Evolutionary conservation across 2,329 filamentous ascomycete species (phyloP), one percentile per base, ranked within the genome.

Genomic region (Fusarium keratoplasticum): DNA sequence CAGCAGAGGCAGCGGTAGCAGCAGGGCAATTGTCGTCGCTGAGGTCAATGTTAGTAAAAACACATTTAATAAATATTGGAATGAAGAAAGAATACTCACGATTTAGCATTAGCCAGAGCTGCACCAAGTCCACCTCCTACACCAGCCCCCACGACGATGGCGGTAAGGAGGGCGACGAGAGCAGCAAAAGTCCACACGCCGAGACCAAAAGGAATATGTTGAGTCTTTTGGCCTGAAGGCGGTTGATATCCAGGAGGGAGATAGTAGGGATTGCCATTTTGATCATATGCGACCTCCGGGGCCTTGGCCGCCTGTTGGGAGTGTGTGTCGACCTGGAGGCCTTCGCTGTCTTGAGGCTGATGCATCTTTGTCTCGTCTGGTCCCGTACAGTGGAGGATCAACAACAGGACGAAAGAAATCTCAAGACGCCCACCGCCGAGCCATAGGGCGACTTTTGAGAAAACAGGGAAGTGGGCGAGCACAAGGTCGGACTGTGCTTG

Each of bases 101-200:
- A 67, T 50, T 74, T 74, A 1, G 33, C 55, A 36, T 62, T 70
- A 9, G 69, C 69, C 35, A 74, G 27, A 20, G 72, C 72, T 27
- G 69, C 72, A 5, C 72, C 72, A 9, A 75, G 33, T 47, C 72
- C 72, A 38, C 72, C 72, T 14, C 72, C 72, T 8, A 75, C 66
- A 22, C 72, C 72, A 2, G 65, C 72, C 31, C 72, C 72, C 1
- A 74, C 72, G 9, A 74, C 25, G 3, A 74, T 75, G 11, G 72
- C 72, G 1, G 68, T 75, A 3, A 65, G 31, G 38, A 74, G 29
- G 10, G 69, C 72, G 20, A 74, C 58, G 22, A 74, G 60, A 3
- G 65, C 72, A 18, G 69, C 66, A 11, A 74, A 74, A 2, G 72
- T 64, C 72, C 72, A 74, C 6, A 73, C 36, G 16, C 72, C 72